Percentiles rank a stretch among this genome's conserved stretches.
Evolutionary conservation across 2,329 filamentous ascomycete genomes (phyloP).

Genomic region (Xylariaceae sp.): DNA sequence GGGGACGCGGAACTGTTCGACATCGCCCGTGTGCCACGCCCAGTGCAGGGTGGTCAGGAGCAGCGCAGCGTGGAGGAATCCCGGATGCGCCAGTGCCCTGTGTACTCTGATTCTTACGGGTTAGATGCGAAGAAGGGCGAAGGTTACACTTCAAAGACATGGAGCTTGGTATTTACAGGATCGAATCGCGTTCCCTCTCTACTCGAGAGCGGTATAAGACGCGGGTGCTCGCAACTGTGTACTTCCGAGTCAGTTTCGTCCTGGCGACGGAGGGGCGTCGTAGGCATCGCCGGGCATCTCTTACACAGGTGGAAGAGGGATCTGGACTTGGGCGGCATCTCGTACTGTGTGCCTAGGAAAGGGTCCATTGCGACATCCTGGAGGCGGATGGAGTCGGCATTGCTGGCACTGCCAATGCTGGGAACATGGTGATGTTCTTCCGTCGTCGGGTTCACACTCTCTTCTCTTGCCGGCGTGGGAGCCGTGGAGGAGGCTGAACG

Average conservation of each 20-base stretch:
- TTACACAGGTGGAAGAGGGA: conserved; percentile 34
- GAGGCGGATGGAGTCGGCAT: conserved; percentile 16
- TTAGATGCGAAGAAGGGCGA: too few species aligned
- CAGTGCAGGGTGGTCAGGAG: conserved; percentile 41
- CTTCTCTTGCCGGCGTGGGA: conserved; percentile 14
- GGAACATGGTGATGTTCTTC: conserved; percentile 22
- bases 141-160: too few species aligned
- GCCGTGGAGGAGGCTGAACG: conserved; percentile 18
- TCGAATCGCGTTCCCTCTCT: conserved; percentile 31
- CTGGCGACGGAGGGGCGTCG: background rate
- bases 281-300: conserved; percentile 20
- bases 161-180: conserved; percentile 28
- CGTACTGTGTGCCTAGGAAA: conserved; percentile 27
- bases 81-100: conserved; percentile 39
- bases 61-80: conserved; percentile 41
- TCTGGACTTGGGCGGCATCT: conserved; percentile 32
- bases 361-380: conserved; percentile 23
- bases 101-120: too few species aligned
- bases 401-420: conserved; percentile 10
- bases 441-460: conserved; percentile 17
- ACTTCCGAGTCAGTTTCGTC: conserved; percentile 9
- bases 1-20: conserved; percentile 39
- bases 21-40: conserved; percentile 41
- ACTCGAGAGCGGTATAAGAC: conserved; percentile 38
- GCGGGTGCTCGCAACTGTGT: conserved; percentile 36